phyloP scores from a whole-genome alignment of 2,329 filamentous ascomycete genomes.

The Pseudogymnoascus sp. region DNA sequence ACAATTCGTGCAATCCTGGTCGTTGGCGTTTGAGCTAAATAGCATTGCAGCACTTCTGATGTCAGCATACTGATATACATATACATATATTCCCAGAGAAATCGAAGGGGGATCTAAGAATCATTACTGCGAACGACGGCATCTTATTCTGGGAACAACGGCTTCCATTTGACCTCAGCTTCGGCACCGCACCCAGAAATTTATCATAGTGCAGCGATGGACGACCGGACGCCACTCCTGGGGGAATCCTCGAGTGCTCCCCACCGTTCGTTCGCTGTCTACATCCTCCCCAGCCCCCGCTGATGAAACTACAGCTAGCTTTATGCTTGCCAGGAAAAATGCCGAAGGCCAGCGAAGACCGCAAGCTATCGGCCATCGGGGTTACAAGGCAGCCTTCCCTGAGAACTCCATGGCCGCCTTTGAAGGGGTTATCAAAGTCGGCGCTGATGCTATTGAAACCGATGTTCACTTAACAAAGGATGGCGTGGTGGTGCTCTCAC shows the following conservation, averaged over 20 bases:
- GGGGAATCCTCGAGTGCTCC: background rate
- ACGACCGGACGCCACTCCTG: background rate
- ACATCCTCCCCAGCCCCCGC: background rate
- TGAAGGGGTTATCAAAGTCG: slow-evolving; percentile 60
- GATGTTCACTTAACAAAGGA: slow-evolving; percentile 79
- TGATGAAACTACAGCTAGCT: slow-evolving; percentile 18
- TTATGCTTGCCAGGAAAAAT: slow-evolving; percentile 19
- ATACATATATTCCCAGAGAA: background rate
- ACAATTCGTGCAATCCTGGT: background rate
- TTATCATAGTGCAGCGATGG: background rate
- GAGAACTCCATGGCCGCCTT: slow-evolving; percentile 85
- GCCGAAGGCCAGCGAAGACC: slow-evolving; percentile 37
- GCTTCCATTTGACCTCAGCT: no score
- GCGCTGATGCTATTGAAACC: slow-evolving; percentile 77
- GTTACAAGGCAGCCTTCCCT: slow-evolving; percentile 67
- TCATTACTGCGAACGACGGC: background rate
- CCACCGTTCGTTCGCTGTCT: background rate
- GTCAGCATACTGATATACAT: background rate
- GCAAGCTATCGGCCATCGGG: slow-evolving; percentile 69
- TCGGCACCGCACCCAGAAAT: background rate
- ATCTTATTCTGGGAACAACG: background rate
- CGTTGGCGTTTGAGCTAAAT: background rate
- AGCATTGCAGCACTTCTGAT: background rate
- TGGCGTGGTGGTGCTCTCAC: slow-evolving; percentile 74
- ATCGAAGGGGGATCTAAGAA: background rate